Base-by-base conservation (phyloP, 176 grass and related monocot genomes). In the Puya raimondii region DNA sequence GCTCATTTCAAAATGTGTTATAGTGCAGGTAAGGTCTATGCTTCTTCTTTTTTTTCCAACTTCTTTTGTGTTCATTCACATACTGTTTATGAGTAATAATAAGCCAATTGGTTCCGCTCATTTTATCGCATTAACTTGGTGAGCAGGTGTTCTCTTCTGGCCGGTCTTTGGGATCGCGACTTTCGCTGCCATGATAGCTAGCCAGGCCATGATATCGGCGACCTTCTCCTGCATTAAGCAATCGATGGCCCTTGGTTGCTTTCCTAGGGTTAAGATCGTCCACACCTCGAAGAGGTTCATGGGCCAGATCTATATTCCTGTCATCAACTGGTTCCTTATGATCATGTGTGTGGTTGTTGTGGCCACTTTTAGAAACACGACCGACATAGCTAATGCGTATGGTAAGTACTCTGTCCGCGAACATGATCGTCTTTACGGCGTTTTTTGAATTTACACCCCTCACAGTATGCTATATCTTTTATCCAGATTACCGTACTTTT, bases 151-250 rank as follows among this genome's bases (percentile, higher is more conserved):
- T 76, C 79, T 99, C 47, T 99, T 99, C 80, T 99, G 94, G 94
- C 94, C 94, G 66, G 80, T 93, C 66, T 86, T 99, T 84, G 89
- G 90, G 70, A 90, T 99, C 56, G 94, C 94, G 70, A 93, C 94
- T 73, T 75, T 99, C 70, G 89, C 94, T 76, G 89, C 89, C 65
- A 99, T 99, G 94, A 99, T 99, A 69, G 94, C 94, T 49, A 99
- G 94, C 64, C 89, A 99, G 83, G 89, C 94, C 74, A 99, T 99
- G 94, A 93, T 99, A 87, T 99, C 94, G 14, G 89, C 87, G 27
- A 99, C 94, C 27, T 99, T 99, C 80, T 99, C 94, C 70, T 99
- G 94, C 87, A 91, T 99, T 81, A 99, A 99, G 77, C 94, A 99
- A 56, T 83, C 84, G 14, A 93, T 99, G 89, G 89, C 94, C 53